These are phyloP conservation scores for Medicago truncatula DNA, from an alignment of 306 rosid species.

Conservation along the genomic window DNA sequence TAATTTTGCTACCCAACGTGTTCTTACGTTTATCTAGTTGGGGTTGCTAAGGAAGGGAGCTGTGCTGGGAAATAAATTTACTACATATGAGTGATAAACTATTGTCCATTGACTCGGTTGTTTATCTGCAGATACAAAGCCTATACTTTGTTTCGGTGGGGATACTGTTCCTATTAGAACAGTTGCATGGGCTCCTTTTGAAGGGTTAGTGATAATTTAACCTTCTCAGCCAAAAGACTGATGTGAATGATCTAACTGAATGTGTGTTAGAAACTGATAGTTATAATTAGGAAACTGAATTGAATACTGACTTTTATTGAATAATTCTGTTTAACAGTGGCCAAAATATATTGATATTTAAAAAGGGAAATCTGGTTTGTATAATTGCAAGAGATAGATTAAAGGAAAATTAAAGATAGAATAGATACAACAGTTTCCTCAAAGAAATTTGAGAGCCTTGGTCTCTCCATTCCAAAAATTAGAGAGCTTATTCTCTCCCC, in stretches of 20 bases:
- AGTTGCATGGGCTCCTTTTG: slow-evolving; percentile 88
- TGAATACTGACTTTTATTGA: neutral
- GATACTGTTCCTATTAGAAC: slow-evolving; percentile 89
- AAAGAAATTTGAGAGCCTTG: neutral
- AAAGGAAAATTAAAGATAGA: neutral
- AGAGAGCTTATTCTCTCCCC: neutral
- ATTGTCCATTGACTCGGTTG: slow-evolving; percentile 29
- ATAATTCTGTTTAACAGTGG: slow-evolving; percentile 2
- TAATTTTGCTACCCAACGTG: slow-evolving; percentile 24
- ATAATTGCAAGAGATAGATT: neutral
- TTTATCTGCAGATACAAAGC: slow-evolving; percentile 75
- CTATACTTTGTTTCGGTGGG: slow-evolving; percentile 81
- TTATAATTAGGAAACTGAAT: neutral
- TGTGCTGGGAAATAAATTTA: slow-evolving; percentile 35
- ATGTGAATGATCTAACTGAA: slow-evolving; percentile 21
- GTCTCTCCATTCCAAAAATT: neutral
- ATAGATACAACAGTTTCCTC: neutral
- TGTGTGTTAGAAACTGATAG: neutral
- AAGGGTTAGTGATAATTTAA: slow-evolving; percentile 63
- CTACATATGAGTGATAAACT: slow-evolving; percentile 6
- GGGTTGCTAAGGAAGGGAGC: slow-evolving; percentile 28
- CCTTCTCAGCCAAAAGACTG: slow-evolving; percentile 34
- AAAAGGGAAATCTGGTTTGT: neutral
- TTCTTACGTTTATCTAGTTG: slow-evolving; percentile 37
- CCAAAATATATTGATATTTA: neutral